Evolutionary conservation across 768 basidiomycete species (phyloP).

Genomic region (Xanthoconium stramineum): DNA sequence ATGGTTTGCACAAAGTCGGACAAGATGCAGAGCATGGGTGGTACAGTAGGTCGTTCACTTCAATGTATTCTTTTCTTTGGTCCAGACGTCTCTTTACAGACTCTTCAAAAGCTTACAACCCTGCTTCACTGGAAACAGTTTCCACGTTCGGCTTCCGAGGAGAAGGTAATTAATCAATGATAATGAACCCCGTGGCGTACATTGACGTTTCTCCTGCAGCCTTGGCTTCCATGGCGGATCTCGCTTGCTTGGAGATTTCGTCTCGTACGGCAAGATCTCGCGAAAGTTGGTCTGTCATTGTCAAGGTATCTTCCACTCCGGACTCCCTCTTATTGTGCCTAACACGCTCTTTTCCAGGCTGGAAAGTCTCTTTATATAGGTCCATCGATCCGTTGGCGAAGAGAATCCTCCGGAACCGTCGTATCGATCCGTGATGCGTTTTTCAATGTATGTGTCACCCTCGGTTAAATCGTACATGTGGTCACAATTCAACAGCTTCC

Average conservation of each 20-base stretch:
- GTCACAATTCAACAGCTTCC: slow-evolving; percentile 54
- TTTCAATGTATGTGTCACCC: slow-evolving; percentile 60
- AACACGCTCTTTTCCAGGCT: slow-evolving; percentile 41
- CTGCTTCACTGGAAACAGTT: slow-evolving; percentile 46
- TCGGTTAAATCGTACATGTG: neutral
- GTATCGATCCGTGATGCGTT: slow-evolving; percentile 88
- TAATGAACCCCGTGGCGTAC: slow-evolving; percentile 1
- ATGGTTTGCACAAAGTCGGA: slow-evolving; percentile 54
- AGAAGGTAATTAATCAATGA: slow-evolving; percentile 60
- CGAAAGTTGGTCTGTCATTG: slow-evolving; percentile 72
- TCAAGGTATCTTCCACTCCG: slow-evolving; percentile 52
- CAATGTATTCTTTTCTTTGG: neutral
- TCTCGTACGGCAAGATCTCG: slow-evolving; percentile 64
- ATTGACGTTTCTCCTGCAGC: slow-evolving; percentile 44
- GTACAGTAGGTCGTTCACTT: slow-evolving; percentile 55
- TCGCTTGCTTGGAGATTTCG: slow-evolving; percentile 78
- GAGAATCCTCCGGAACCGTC: slow-evolving; percentile 72
- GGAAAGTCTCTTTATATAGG: slow-evolving; percentile 68
- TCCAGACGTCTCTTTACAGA: slow-evolving; percentile 37
- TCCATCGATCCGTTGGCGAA: slow-evolving; percentile 69
- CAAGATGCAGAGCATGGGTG: slow-evolving; percentile 50
- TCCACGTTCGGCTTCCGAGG: slow-evolving; percentile 89
- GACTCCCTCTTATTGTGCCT: neutral
- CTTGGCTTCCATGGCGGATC: slow-evolving; percentile 75
- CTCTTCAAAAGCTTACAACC: slow-evolving; percentile 67